Percentiles rank a stretch among this genome's conserved stretches.
phyloP scores from a whole-genome alignment of 2,329 filamentous ascomycete genomes.

The Xenosphaeropsis pyriputrescens region DNA sequence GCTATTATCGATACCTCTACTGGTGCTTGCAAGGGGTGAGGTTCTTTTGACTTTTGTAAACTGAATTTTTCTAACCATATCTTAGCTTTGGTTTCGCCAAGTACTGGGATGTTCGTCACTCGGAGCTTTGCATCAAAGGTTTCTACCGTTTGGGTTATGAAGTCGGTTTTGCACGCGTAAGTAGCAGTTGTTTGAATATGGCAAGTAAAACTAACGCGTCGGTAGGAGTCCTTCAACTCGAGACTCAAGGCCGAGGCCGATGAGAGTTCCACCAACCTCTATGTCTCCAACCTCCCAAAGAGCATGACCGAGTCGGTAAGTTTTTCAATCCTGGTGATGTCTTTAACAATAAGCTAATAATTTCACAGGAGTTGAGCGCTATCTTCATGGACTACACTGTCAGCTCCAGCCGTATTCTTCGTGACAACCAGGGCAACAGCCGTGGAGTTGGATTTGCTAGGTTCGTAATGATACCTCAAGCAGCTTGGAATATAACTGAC shows the following conservation, averaged over 20 bases:
- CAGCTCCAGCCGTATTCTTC: conserved; percentile 87
- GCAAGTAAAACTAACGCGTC: conserved; percentile 7
- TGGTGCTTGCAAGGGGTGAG: conserved; percentile 89
- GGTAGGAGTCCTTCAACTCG: conserved; percentile 90
- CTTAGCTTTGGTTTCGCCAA: conserved; percentile 92
- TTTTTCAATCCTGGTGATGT: conserved; percentile 6
- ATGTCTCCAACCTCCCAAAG: conserved; percentile 93
- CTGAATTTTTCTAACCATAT: neutral
- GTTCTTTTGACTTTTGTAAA: conserved; percentile 4
- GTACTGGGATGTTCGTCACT: conserved; percentile 75
- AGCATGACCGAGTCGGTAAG: conserved; percentile 78
- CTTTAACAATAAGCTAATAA: conserved; percentile 4
- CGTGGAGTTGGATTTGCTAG: conserved; percentile 95
- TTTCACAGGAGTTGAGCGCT: conserved; percentile 50
- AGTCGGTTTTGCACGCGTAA: conserved; percentile 86
- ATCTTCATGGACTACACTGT: conserved; percentile 74
- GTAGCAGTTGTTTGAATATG: conserved; percentile 13
- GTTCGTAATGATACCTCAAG: conserved; percentile 32
- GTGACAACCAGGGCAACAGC: conserved; percentile 81
- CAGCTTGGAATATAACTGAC: conserved; percentile 4
- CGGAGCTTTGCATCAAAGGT: conserved; percentile 89
- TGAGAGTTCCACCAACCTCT: conserved; percentile 81
- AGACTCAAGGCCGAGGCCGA: conserved; percentile 95
- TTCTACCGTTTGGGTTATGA: conserved; percentile 94
- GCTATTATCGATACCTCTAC: conserved; percentile 94